Evolutionary conservation across 2,329 filamentous ascomycete genomes (phyloP), one percentile per base, ranked within the genome.

Genomic region (Albophoma yamanashiensis): DNA sequence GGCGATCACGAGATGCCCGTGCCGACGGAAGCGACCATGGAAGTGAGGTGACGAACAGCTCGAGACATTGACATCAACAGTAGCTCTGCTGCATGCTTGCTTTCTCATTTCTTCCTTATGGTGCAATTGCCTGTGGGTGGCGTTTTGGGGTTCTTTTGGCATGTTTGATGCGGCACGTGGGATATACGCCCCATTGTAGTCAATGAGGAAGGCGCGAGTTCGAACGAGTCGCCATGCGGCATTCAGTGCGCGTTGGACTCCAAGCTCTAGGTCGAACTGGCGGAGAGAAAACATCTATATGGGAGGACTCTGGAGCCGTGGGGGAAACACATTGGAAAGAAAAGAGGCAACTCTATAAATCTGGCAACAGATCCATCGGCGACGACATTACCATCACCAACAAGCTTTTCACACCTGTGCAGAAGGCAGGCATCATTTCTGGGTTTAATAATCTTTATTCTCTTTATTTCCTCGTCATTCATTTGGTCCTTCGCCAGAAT

Each of bases 1-100:
- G 80, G 81, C n/a, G 82, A 84, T 58, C 73, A 73, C 4, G 82
- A 84, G 70, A 76, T 80, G 70, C 65, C 70, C 22, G 59, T 67
- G 45, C 57, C 67, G 55, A 31, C 69, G 7, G 65, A 69, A 1
- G 58, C 67, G 22, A 67, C 67, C 60, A 72, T 70, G 69, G 70
- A 72, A 59, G 67, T 65, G 7, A 65, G 64, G 38, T 73, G 64
- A 71, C 6, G 36, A 5, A 27, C 50, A 38, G 50, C 31, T 31
- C 7, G 20, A 34, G 31, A 36, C 8, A 1, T 42, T 56, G 27
- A 58, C 50, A 8, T 17, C 6, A 39, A 45, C 4, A 25, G 7
- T 6, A 38, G 47, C 17, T 12, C 58, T 63, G 59, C 61, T 39
- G 25, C 55, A 62, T 27, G 61, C 56, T 59, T 61, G 61, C 58